phyloP scores from a whole-genome alignment of 192 early-diverging fungal species.

The Podila epigama region DNA sequence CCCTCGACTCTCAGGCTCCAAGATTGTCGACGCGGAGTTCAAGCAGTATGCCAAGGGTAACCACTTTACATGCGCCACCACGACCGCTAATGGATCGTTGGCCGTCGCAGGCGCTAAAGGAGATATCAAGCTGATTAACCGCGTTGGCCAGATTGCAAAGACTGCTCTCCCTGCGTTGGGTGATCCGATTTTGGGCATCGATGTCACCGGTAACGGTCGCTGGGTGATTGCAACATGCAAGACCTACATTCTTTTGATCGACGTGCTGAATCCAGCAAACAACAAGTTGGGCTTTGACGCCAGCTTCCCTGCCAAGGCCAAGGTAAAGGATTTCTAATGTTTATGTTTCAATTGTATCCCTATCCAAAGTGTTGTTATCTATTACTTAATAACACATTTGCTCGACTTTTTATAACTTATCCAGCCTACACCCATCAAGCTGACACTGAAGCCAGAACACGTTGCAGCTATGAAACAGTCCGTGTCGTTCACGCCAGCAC shows the following conservation, averaged over 20 bases:
- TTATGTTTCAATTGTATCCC: too few species aligned
- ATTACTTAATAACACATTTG: too few species aligned
- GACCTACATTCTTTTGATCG: conserved; percentile 84
- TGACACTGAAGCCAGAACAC: conserved; percentile 90
- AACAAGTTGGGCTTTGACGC: conserved; percentile 75
- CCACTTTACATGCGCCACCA: conserved; percentile 75
- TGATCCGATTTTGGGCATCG: conserved; percentile 88
- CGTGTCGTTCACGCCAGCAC: conserved; percentile 83
- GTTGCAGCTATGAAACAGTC: conserved; percentile 76
- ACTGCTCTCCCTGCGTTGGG: conserved; percentile 86
- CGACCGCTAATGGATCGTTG: conserved; percentile 81
- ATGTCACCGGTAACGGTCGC: conserved; percentile 85
- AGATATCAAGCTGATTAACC: conserved; percentile 87
- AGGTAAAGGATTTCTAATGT: conserved; percentile 33
- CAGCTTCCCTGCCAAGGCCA: conserved; percentile 68
- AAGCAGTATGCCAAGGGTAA: conserved; percentile 76
- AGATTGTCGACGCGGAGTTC: conserved; percentile 73
- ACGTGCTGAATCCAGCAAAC: conserved; percentile 61
- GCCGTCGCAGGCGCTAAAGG: conserved; percentile 86
- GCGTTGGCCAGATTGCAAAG: conserved; percentile 82
- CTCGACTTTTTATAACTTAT: background rate
- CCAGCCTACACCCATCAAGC: conserved; percentile 65
- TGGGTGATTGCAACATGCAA: conserved; percentile 91
- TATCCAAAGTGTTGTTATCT: too few species aligned
- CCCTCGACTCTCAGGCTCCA: conserved; percentile 77